Evolutionary conservation across 2,329 filamentous ascomycete species (phyloP).

Genomic region (Colletotrichum chlorophyti): DNA sequence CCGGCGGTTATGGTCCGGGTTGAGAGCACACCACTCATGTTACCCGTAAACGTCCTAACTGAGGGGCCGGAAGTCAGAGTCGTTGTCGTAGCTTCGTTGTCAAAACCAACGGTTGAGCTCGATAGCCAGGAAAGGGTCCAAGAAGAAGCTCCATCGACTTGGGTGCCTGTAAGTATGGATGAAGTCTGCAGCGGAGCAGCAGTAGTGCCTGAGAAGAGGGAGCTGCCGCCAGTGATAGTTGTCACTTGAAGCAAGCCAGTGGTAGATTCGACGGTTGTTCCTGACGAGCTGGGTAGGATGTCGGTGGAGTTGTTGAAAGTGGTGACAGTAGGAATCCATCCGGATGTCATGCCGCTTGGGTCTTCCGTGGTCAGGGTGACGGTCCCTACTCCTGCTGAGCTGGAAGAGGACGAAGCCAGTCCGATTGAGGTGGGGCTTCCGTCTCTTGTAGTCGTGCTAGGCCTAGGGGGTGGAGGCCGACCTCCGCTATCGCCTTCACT

Average conservation of each 20-base stretch:
- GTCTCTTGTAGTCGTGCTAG: neutral
- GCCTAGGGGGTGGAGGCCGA: neutral
- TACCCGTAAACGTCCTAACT: neutral
- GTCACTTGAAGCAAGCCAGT: neutral
- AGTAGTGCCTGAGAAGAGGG: neutral
- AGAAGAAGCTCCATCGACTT: neutral
- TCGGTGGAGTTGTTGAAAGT: neutral
- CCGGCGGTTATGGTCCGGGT: neutral
- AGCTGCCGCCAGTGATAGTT: neutral
- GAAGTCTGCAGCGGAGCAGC: neutral
- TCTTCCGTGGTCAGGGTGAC: neutral
- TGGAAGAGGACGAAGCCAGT: too few species aligned
- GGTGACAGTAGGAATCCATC: neutral
- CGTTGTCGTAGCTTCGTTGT: neutral
- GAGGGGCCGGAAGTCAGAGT: neutral
- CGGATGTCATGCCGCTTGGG: neutral
- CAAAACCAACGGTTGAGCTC: neutral
- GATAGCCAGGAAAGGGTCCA: neutral
- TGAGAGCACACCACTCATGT: neutral
- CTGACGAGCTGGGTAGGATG: neutral
- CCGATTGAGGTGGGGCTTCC: too few species aligned
- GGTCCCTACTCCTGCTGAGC: too few species aligned
- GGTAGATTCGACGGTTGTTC: neutral
- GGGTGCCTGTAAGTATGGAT: neutral
- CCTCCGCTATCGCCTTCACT: neutral